A percentile compares a stretch with the other conserved stretches of the same genome.
Evolutionary conservation across 2,329 filamentous ascomycete genomes (phyloP).

Genomic region (Coleophoma crateriformis): DNA sequence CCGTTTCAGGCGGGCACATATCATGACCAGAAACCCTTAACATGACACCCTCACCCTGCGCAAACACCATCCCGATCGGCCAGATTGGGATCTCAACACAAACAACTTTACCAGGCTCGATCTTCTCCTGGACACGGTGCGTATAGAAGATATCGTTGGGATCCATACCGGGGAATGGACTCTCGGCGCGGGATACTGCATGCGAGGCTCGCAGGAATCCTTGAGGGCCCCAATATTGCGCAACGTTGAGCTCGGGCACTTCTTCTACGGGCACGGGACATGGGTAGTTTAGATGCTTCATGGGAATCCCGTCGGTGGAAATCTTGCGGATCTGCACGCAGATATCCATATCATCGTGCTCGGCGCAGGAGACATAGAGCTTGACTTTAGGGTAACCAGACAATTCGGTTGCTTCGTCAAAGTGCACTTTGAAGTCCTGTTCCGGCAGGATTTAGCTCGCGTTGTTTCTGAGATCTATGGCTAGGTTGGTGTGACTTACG

Average conservation of each 20-base stretch:
- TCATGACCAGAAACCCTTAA: not conserved
- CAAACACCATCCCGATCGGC: not conserved
- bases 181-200: not conserved
- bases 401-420: not conserved
- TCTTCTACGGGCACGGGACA: not conserved
- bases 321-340: not conserved
- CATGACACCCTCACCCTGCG: not conserved
- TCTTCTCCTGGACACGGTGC: not conserved
- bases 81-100: not conserved
- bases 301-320: not conserved
- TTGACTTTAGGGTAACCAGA: not conserved
- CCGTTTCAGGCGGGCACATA: not conserved
- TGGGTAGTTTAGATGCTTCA: not conserved
- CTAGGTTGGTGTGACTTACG: not conserved
- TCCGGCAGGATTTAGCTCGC: not conserved
- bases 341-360: not conserved
- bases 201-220: not conserved
- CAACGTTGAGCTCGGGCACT: not conserved
- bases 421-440: not conserved
- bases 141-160: not conserved
- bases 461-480: not conserved
- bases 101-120: not conserved
- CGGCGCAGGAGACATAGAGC: not conserved
- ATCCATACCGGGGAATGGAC: not conserved
- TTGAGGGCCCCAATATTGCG: not conserved